A percentile compares a stretch with the other conserved stretches of the same genome.
These are phyloP conservation scores for Xylariaceae sp. DNA, from an alignment of 2,329 filamentous ascomycete genomes.

Conservation along the genomic window DNA sequence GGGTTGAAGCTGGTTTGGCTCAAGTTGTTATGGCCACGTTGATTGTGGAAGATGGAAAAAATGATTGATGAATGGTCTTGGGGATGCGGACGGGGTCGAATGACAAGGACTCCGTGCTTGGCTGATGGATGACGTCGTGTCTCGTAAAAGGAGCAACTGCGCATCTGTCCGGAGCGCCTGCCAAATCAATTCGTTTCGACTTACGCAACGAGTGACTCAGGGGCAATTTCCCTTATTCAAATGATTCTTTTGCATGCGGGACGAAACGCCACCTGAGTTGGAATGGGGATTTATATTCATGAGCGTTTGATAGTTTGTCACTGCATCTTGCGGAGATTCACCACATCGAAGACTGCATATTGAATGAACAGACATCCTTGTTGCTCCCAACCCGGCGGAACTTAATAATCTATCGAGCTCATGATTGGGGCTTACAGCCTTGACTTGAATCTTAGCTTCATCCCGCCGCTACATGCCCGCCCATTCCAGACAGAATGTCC, in stretches of 20 bases:
- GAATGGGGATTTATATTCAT: neutral
- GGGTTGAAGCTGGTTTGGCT: constrained; percentile 11
- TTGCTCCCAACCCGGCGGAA: too few species aligned
- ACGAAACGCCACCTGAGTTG: neutral
- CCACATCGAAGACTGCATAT: neutral
- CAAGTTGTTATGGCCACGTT: constrained; percentile 6
- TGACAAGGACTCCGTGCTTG: neutral
- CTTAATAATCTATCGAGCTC: too few species aligned
- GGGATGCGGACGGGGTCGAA: neutral
- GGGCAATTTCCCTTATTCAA: neutral
- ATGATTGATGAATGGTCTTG: neutral
- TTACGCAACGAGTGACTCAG: neutral
- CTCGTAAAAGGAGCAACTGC: neutral
- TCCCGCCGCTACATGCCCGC: constrained; percentile 24
- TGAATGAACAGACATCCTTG: too few species aligned
- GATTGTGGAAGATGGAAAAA: neutral
- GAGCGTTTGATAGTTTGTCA: neutral
- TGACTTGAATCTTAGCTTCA: neutral
- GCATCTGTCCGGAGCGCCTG: neutral
- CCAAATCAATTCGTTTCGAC: neutral
- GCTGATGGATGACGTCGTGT: neutral
- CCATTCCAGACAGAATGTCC: constrained; percentile 27
- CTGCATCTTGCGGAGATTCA: neutral
- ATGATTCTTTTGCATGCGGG: neutral
- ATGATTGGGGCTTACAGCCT: neutral